Percentiles rank a stretch among this genome's conserved stretches.
These are phyloP conservation scores for Antitrichia curtipendula DNA, from an alignment of 225 moss, liverwort and hornwort species.

Conservation along the genomic window DNA sequence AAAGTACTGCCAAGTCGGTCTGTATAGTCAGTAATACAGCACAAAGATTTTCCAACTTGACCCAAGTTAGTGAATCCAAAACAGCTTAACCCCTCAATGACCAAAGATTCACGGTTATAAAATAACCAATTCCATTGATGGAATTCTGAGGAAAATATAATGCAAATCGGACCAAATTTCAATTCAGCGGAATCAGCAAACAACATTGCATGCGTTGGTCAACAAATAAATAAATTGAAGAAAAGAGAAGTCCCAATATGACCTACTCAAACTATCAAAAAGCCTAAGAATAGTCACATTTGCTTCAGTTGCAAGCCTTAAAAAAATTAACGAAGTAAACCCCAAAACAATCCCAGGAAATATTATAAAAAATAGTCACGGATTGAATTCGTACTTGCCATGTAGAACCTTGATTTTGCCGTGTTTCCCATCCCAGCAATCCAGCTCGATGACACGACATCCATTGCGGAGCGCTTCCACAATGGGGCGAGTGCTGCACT, in stretches of 20 bases:
- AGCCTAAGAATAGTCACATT: not conserved
- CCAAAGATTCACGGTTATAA: not conserved
- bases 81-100: not conserved
- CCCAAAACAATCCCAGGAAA: not conserved
- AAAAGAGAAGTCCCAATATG: not conserved
- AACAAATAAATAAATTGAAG: not conserved
- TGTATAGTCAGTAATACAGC: not conserved
- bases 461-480: conserved; percentile 48
- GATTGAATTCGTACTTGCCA: conserved; percentile 43
- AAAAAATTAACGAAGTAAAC: not conserved
- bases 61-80: not conserved
- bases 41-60: not conserved
- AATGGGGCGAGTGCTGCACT: conserved; percentile 54
- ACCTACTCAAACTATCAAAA: not conserved
- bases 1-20: conserved; percentile 50
- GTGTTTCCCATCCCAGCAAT: conserved; percentile 59
- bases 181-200: not conserved
- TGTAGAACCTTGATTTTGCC: conserved; percentile 88
- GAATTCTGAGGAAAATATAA: too few relatives aligned
- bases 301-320: not conserved
- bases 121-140: not conserved
- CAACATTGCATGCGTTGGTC: not conserved
- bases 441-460: conserved; percentile 85
- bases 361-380: not conserved
- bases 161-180: not conserved